phyloP scores from a whole-genome alignment of 129 eudicot genomes.

The Helianthus annuus region HanXRQr2.0-SUNRISE NC_035442.2:161924233-161924732 shows the following conservation, averaged over 20 bases:
- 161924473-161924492: neutral
- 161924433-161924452: no score
- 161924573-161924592: conserved; percentile 43
- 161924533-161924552: neutral
- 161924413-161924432: no score
- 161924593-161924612: conserved; percentile 43
- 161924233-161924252: no score
- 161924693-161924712: conserved; percentile 31
- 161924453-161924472: no score
- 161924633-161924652: conserved; percentile 2
- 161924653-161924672: conserved; percentile 14
- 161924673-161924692: conserved; percentile 16
- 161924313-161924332: no score
- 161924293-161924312: no score
- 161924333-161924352: no score
- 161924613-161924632: conserved; percentile 1
- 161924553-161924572: conserved; percentile 30
- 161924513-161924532: conserved; percentile 17
- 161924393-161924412: no score
- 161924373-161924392: no score
- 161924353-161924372: no score
- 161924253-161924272: no score
- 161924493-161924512: conserved; percentile 29
- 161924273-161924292: no score
- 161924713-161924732: neutral